Evolutionary conservation across 257 asterid genomes (phyloP).

Genomic region (Salvia rosmarinus): DNA sequence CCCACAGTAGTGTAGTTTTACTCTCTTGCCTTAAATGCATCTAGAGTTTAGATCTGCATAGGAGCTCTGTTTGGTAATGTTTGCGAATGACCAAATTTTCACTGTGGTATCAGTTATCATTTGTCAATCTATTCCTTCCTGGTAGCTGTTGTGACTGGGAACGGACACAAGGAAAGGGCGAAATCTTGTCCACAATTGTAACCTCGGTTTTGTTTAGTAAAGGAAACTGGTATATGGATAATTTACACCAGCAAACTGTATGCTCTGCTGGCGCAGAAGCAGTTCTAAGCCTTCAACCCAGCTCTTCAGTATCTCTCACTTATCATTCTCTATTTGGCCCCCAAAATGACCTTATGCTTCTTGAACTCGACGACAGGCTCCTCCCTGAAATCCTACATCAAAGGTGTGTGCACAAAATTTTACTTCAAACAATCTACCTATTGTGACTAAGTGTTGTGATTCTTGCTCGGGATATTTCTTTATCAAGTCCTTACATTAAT

Average conservation of each 20-base stretch:
- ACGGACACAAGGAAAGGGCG: conserved; percentile 7
- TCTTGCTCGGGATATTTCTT: conserved; percentile 17
- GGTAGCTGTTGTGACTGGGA: conserved; percentile 18
- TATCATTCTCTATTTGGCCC: conserved; percentile 77
- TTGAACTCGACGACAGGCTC: conserved; percentile 85
- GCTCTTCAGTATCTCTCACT: conserved; percentile 61
- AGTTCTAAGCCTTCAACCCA: conserved; percentile 64
- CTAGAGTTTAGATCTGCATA: conserved; percentile 26
- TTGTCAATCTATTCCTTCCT: neutral
- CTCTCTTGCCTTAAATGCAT: neutral
- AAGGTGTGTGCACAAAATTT: conserved; percentile 48
- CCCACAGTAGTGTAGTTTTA: neutral
- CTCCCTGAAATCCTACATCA: conserved; percentile 71
- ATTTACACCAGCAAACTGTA: conserved; percentile 35
- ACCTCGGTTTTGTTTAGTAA: conserved; percentile 17
- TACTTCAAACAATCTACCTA: no score
- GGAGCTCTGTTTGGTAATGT: conserved; percentile 10
- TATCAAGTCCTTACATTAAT: neutral
- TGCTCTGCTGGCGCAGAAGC: conserved; percentile 71
- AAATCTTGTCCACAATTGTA: neutral
- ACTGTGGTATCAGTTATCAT: neutral
- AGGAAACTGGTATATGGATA: conserved; percentile 41
- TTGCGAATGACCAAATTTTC: conserved; percentile 2
- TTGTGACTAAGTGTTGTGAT: neutral
- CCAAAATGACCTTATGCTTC: conserved; percentile 77